Percentiles rank a stretch among this genome's conserved stretches.
These are phyloP conservation scores for Glycine latifolia DNA, from an alignment of 306 rosid genomes.

Conservation along the genomic window DNA sequence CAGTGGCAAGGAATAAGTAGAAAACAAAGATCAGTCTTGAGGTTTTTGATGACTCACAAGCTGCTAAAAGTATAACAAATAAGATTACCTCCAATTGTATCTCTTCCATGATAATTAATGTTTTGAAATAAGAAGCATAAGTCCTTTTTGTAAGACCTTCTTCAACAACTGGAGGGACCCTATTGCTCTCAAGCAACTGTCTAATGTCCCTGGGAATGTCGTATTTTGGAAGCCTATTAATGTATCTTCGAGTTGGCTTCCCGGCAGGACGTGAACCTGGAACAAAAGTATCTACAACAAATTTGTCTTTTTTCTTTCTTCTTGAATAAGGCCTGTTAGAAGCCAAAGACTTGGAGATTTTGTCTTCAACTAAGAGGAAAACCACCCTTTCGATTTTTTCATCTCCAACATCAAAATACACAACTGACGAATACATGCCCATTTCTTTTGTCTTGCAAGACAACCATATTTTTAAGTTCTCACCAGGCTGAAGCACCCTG, in stretches of 20 bases:
- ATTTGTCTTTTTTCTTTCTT: constrained; percentile 63
- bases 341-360: constrained; percentile 74
- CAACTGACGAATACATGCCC: constrained; percentile 71
- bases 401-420: constrained; percentile 80
- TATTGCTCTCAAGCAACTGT: constrained; percentile 59
- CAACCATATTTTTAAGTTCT: constrained; percentile 73
- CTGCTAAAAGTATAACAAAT: constrained; percentile 21
- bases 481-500: constrained; percentile 82
- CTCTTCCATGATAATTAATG: constrained; percentile 86
- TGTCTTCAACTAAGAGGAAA: constrained; percentile 85
- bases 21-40: constrained; percentile 25
- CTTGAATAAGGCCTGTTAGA: constrained; percentile 67
- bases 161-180: constrained; percentile 62
- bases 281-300: constrained; percentile 53
- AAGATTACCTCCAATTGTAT: constrained; percentile 79
- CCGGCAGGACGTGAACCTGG: constrained; percentile 60
- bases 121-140: constrained; percentile 64
- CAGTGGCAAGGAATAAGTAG: constrained; percentile 37
- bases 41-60: not conserved
- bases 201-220: constrained; percentile 67
- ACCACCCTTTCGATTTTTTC: constrained; percentile 75
- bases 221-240: constrained; percentile 75
- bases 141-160: constrained; percentile 64
- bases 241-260: constrained; percentile 28
- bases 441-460: constrained; percentile 88